phyloP scores from a whole-genome alignment of 176 grass and related monocot species.

The Lolium perenne region DNA sequence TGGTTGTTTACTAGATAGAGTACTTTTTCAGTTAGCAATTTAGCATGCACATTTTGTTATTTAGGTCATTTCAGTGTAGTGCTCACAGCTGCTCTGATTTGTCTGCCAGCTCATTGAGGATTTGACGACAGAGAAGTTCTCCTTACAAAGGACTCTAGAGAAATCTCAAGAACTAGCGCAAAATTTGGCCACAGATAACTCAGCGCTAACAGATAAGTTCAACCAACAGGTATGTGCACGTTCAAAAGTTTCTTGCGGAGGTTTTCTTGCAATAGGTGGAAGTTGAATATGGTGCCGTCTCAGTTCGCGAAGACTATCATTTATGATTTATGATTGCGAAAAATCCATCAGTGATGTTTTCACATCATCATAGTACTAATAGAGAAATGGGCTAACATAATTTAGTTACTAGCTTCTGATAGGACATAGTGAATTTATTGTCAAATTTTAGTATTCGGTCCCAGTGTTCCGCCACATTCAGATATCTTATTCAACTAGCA shows the following conservation, averaged over 20 bases:
- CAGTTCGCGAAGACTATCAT: background rate
- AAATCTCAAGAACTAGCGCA: conserved; percentile 78
- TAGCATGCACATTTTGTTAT: conserved; percentile 26
- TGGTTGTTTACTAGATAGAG: background rate
- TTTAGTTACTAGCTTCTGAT: conserved; percentile 17
- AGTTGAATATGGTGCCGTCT: conserved; percentile 15
- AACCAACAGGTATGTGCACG: conserved; percentile 78
- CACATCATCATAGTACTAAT: background rate
- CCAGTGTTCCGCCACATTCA: background rate
- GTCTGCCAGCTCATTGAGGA: conserved; percentile 89
- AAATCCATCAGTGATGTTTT: background rate
- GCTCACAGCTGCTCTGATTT: conserved; percentile 45
- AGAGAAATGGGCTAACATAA: conserved; percentile 20
- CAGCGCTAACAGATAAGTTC: conserved; percentile 91
- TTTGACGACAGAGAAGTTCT: conserved; percentile 96
- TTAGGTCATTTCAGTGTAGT: conserved; percentile 2
- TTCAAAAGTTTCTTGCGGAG: conserved; percentile 12
- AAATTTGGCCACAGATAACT: conserved; percentile 87
- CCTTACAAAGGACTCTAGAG: conserved; percentile 85
- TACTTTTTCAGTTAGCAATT: conserved; percentile 10
- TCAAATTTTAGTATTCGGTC: background rate
- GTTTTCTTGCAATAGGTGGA: conserved; percentile 15
- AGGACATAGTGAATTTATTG: conserved; percentile 3
- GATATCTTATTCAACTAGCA: conserved; percentile 19
- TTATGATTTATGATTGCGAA: background rate